These are phyloP conservation scores for Silene noctiflora DNA, from an alignment of 179 eudicot species.

Conservation along the genomic window DNA sequence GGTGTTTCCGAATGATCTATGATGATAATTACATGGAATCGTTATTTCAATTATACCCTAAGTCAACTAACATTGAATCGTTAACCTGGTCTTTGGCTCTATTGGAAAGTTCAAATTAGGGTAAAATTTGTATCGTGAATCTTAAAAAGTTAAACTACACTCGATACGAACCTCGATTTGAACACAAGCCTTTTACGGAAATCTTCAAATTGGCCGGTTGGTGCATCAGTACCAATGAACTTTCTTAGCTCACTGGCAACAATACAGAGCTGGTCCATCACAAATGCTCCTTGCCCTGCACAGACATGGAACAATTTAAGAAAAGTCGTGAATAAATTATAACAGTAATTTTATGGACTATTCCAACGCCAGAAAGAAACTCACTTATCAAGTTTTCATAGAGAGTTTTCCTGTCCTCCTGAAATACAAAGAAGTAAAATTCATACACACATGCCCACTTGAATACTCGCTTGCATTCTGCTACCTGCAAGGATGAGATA, in stretches of 20 bases:
- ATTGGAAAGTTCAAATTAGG: background rate
- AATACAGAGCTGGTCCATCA: constrained; percentile 10
- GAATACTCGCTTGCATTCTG: constrained; percentile 19
- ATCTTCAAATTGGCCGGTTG: background rate
- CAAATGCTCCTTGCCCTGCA: constrained; percentile 14
- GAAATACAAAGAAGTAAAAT: background rate
- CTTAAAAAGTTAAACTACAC: background rate
- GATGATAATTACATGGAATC: too few relatives aligned
- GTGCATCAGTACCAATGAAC: constrained; percentile 2
- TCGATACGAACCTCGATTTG: constrained; percentile 17
- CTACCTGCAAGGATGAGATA: constrained; percentile 12
- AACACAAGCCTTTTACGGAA: constrained; percentile 8
- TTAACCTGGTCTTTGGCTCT: background rate
- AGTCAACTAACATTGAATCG: background rate
- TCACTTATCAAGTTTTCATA: constrained; percentile 17
- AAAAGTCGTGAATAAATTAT: background rate
- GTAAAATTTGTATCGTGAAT: background rate
- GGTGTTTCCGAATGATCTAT: too few relatives aligned
- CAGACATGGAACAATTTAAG: background rate
- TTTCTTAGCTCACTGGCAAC: background rate
- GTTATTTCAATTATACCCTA: background rate
- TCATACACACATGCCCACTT: constrained; percentile 27
- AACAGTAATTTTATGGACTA: background rate
- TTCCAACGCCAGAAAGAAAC: background rate
- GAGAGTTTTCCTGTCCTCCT: background rate